A percentile compares a stretch with the other conserved stretches of the same genome.
Evolutionary conservation across 257 asterid species (phyloP).

Genomic region (Avicennia marina): DNA sequence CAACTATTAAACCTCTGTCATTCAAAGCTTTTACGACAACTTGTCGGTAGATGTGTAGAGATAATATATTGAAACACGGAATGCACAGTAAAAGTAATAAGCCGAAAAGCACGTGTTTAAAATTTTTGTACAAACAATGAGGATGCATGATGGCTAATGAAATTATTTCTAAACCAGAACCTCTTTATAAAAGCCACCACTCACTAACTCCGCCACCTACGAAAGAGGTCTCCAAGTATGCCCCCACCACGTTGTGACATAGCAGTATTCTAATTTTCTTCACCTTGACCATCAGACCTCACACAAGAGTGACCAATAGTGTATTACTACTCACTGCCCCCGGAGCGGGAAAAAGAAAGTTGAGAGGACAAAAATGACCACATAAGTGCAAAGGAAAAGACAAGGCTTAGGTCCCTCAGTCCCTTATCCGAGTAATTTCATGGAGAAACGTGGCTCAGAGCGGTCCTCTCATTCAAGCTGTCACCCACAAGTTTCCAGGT

Average conservation of each 20-base stretch:
- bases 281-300: too few species aligned
- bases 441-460: constrained; percentile 28
- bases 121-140: neutral
- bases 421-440: constrained; percentile 30
- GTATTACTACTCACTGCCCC: too few species aligned
- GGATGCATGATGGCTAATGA: neutral
- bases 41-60: too few species aligned
- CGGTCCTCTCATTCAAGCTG: constrained; percentile 45
- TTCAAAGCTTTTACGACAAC: too few species aligned
- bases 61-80: neutral
- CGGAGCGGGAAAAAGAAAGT: neutral
- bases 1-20: too few species aligned
- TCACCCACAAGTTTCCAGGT: constrained; percentile 54
- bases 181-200: neutral
- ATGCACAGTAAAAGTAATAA: neutral
- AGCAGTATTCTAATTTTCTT: too few species aligned
- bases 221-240: too few species aligned
- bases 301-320: too few species aligned
- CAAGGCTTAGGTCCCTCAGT: constrained; percentile 1
- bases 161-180: neutral
- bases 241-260: too few species aligned
- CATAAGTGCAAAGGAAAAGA: neutral
- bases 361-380: neutral
- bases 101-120: neutral
- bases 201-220: neutral